Evolutionary conservation across 345 rosid genomes (phyloP), one percentile per base, ranked within the genome.

Genomic region (Arabis hirsuta): DNA sequence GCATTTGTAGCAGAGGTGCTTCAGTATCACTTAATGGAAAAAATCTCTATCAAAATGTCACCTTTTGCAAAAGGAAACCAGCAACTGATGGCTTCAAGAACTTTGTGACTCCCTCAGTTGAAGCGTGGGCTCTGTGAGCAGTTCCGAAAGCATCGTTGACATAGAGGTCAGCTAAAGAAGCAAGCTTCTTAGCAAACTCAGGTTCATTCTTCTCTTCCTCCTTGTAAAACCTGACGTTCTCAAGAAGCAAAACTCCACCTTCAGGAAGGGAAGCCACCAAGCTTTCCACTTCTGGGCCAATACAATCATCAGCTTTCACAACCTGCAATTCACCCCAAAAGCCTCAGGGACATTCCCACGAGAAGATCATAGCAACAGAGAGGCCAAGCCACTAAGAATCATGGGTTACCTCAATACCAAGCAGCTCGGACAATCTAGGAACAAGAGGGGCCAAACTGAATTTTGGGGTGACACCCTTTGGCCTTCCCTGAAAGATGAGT

Each of bases 131-230:
- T 78, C 96, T 90, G 62, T 92, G 98, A 47, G 98, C 96, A 52
- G 91, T 88, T 34, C 96, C 98, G 3, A 90, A 92, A 13, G 98
- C 98, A 82, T 92, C 98, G 45, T 92, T 92, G 32, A 92, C 96
- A 78, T 84, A 92, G 22, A 92, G 76, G 73, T 88, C 98, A 29
- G 91, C 98, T 1, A 92, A 74, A 1, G 96, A 78, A 53, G 98
- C 96, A 39, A 92, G 91, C 86, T 92, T 90, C 91, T 92, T 88
- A 3, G 98, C 91, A 41, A 88, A 90, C 58, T 88, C 98, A 5
- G 98, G 96, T 2, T 90, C 98, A 47, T 92, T 92, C 85, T 92
- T 92, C 83, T 92, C 98, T 82, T 92, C 98, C 55, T 90, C 96
- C 86, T 84, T 90, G 77, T 92, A 71, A 80, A 92, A 92, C 78